Conservation (phyloP, 108 stramenopile species). For the Hondaea fermentalgiana region DNA sequence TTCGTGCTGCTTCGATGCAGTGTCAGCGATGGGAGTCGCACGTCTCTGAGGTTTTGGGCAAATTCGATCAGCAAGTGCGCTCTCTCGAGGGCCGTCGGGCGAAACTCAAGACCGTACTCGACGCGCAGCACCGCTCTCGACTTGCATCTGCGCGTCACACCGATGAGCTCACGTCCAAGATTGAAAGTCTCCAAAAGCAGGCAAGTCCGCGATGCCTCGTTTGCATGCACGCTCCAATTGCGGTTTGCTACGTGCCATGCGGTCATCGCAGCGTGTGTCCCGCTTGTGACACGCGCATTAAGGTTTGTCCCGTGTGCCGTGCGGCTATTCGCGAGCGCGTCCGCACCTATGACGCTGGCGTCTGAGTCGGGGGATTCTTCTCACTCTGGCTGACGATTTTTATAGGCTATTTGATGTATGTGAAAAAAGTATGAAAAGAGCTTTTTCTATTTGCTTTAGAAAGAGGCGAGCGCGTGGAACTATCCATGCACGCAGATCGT, state of each 20-base stretch:
- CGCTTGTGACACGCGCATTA: not conserved
- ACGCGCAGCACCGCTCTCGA: not conserved
- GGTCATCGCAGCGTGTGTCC: not conserved
- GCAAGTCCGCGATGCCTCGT: not conserved
- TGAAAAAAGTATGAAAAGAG: too few relatives aligned
- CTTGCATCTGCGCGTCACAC: not conserved
- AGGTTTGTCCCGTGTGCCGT: not conserved
- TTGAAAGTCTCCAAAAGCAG: not conserved
- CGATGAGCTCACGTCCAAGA: not conserved
- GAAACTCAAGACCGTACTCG: not conserved
- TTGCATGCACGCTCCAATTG: not conserved
- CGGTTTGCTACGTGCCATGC: not conserved
- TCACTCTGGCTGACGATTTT: too few relatives aligned
- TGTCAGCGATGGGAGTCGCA: not conserved
- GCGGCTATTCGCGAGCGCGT: not conserved
- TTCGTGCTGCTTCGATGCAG: not conserved
- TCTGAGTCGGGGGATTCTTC: not conserved
- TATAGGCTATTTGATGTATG: too few relatives aligned
- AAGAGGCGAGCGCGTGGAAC: too few relatives aligned
- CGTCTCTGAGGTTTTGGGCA: not conserved
- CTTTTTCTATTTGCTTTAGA: too few relatives aligned
- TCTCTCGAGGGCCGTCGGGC: not conserved
- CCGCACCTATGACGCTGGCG: not conserved
- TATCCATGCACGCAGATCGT: too few relatives aligned
- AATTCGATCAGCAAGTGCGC: not conserved